Evolutionary conservation across 306 rosid genomes (phyloP).

Genomic region (Trifolium dubium): DNA sequence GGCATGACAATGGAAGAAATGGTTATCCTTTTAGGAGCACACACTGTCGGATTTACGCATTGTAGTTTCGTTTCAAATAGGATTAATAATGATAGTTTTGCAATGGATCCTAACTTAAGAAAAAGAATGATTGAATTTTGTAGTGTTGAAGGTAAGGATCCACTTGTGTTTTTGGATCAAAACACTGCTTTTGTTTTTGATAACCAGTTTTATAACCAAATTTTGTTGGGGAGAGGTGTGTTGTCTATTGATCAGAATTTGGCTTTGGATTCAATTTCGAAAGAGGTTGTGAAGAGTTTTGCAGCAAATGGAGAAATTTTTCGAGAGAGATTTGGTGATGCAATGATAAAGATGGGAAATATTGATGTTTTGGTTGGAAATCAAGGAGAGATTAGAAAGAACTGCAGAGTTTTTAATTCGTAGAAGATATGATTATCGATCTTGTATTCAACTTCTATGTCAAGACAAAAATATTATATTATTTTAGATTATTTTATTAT

Average conservation of each 20-base stretch:
- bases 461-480: not conserved
- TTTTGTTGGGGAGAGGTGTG: slow-evolving; percentile 46
- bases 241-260: slow-evolving; percentile 58
- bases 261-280: slow-evolving; percentile 40
- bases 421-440: not conserved
- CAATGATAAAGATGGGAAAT: slow-evolving; percentile 56
- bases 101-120: slow-evolving; percentile 50
- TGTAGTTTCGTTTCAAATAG: slow-evolving; percentile 50
- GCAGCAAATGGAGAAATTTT: slow-evolving; percentile 43
- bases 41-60: slow-evolving; percentile 60
- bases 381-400: slow-evolving; percentile 55
- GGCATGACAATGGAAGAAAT: slow-evolving; percentile 53
- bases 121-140: slow-evolving; percentile 32
- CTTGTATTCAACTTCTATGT: not conserved
- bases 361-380: slow-evolving; percentile 47
- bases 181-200: slow-evolving; percentile 51
- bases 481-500: too few relatives aligned
- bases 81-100: slow-evolving; percentile 43
- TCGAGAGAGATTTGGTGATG: slow-evolving; percentile 45
- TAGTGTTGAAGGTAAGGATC: not conserved
- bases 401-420: slow-evolving; percentile 53
- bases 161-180: slow-evolving; percentile 55
- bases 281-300: slow-evolving; percentile 43
- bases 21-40: slow-evolving; percentile 71
- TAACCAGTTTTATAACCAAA: slow-evolving; percentile 48